Conservation (phyloP, 768 basidiomycete genomes). For the Termitomyces sp. region DNA sequence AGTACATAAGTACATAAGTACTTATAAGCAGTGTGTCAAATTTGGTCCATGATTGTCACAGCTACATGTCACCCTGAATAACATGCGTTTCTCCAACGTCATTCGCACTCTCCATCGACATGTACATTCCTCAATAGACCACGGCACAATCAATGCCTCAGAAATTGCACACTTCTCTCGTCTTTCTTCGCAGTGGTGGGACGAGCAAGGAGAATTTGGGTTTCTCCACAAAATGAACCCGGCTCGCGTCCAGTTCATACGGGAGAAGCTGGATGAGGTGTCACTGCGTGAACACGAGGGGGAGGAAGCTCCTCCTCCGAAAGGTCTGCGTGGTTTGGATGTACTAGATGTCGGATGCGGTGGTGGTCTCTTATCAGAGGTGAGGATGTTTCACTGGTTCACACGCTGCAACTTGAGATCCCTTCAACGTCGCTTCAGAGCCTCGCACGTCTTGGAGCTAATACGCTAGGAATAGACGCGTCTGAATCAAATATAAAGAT, state of each 20-base stretch:
- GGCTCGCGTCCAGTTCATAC: constrained; percentile 75
- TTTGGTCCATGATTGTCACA: background rate
- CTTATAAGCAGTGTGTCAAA: no score
- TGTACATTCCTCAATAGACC: constrained; percentile 4
- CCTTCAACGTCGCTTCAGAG: constrained; percentile 43
- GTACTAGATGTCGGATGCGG: constrained; percentile 94
- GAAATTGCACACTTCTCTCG: constrained; percentile 84
- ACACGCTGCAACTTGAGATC: background rate
- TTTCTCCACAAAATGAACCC: constrained; percentile 96
- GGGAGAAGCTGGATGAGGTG: constrained; percentile 65
- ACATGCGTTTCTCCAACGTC: constrained; percentile 14
- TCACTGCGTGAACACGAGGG: constrained; percentile 47
- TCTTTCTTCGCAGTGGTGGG: constrained; percentile 84
- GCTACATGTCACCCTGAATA: background rate
- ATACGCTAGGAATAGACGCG: constrained; percentile 90
- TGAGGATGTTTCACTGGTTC: constrained; percentile 20
- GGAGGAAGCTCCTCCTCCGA: constrained; percentile 24
- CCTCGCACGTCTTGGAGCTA: constrained; percentile 81
- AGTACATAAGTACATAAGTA: no score
- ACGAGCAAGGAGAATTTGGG: constrained; percentile 85
- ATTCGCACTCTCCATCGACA: constrained; percentile 13
- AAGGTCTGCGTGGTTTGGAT: constrained; percentile 57
- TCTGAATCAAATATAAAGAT: constrained; percentile 83
- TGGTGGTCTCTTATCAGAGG: constrained; percentile 91
- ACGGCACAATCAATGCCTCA: constrained; percentile 50